Evolutionary conservation across 345 rosid species (phyloP).

Genomic region (Salix udensis): DNA sequence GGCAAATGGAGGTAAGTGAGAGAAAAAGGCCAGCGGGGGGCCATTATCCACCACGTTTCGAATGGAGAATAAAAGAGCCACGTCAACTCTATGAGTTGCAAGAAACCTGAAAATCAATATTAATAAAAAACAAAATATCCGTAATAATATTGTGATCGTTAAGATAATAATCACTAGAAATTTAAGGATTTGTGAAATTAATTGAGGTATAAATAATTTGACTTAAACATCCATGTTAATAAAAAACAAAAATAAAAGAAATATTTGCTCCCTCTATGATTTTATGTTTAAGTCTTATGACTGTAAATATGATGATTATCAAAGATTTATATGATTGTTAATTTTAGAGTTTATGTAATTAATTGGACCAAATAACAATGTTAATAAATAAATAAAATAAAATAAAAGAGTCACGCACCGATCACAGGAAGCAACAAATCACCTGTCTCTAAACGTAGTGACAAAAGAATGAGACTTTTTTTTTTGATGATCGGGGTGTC

Average conservation of each 20-base stretch:
- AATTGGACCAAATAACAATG: rapidly evolving
- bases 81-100: too few relatives aligned
- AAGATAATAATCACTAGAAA: too few relatives aligned
- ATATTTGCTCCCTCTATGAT: too few relatives aligned
- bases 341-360: rapidly evolving
- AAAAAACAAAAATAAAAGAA: too few relatives aligned
- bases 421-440: slow-evolving; percentile 31
- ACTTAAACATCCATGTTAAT: rapidly evolving
- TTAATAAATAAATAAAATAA: background rate
- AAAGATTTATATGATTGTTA: too few relatives aligned
- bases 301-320: too few relatives aligned
- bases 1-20: background rate
- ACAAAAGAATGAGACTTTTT: slow-evolving; percentile 35
- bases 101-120: too few relatives aligned
- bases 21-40: background rate
- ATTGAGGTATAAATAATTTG: too few relatives aligned
- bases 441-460: slow-evolving; percentile 45
- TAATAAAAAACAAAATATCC: too few relatives aligned
- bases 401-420: slow-evolving; percentile 40
- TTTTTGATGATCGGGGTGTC: too few relatives aligned
- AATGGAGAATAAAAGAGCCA: background rate
- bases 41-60: slow-evolving; percentile 29
- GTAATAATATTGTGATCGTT: too few relatives aligned
- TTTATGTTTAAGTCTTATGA: rapidly evolving
- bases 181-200: too few relatives aligned